Conservation (phyloP, 2,329 filamentous ascomycete genomes). For the Alternaria panax region DNA sequence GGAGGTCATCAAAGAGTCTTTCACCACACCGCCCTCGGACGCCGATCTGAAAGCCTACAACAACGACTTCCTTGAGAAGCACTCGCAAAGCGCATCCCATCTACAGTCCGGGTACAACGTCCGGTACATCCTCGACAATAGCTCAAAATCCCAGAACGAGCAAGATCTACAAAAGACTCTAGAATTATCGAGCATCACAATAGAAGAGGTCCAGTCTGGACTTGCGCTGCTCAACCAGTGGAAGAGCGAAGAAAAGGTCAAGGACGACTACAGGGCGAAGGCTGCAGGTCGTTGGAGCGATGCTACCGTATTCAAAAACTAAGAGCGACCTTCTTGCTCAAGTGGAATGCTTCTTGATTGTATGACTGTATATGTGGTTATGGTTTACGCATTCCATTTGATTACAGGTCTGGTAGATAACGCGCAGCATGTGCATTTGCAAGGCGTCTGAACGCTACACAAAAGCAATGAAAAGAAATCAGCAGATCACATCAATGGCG, state of each 20-base stretch:
- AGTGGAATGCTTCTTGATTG: not conserved
- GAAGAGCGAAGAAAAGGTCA: slow-evolving; percentile 58
- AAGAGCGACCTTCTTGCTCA: not conserved
- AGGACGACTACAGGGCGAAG: slow-evolving; percentile 57
- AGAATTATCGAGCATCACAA: slow-evolving; percentile 58
- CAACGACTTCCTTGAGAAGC: slow-evolving; percentile 67
- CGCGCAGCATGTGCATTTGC: slow-evolving; percentile 11
- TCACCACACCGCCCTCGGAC: slow-evolving; percentile 65
- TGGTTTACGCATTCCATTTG: slow-evolving; percentile 7
- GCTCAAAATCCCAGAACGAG: slow-evolving; percentile 64
- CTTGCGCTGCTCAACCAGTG: slow-evolving; percentile 61
- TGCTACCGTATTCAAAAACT: slow-evolving; percentile 46
- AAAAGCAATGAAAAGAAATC: slow-evolving; percentile 16
- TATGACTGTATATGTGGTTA: not conserved
- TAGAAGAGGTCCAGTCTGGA: slow-evolving; percentile 65
- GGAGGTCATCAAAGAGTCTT: slow-evolving; percentile 73
- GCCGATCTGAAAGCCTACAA: slow-evolving; percentile 70
- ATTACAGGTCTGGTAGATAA: slow-evolving; percentile 7
- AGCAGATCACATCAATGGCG: not conserved
- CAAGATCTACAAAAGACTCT: slow-evolving; percentile 69
- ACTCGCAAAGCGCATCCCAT: slow-evolving; percentile 69
- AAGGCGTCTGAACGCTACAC: slow-evolving; percentile 3
- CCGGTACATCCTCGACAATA: slow-evolving; percentile 65
- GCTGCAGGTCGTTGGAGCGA: slow-evolving; percentile 51
- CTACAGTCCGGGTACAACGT: slow-evolving; percentile 69